These are phyloP conservation scores for Ophiostoma piceae DNA, from an alignment of 2,329 filamentous ascomycete genomes.

Conservation along the genomic window DNA sequence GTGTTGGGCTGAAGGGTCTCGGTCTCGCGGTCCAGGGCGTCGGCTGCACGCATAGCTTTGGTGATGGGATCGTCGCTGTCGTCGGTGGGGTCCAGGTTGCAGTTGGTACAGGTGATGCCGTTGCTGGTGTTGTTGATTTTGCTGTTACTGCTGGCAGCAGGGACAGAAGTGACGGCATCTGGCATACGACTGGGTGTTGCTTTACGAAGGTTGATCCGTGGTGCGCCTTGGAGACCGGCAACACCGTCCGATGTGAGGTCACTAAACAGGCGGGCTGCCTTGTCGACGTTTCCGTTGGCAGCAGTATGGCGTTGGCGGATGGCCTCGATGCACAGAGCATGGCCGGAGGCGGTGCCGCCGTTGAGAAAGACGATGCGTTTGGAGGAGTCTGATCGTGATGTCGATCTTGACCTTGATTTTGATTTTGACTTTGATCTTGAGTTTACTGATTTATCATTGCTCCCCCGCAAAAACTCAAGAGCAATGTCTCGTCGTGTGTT, in stretches of 20 bases:
- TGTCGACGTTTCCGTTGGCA: conserved; percentile 44
- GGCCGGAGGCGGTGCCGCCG: conserved; percentile 53
- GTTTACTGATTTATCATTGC: background rate
- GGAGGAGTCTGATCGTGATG: background rate
- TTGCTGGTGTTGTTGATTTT: background rate
- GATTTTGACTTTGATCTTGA: background rate
- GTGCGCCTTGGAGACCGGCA: conserved; percentile 33
- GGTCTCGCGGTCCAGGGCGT: conserved; percentile 43
- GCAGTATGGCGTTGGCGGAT: conserved; percentile 46
- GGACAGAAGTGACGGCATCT: no score
- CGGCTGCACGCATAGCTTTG: conserved; percentile 54
- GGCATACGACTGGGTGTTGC: background rate
- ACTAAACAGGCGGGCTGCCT: conserved; percentile 49
- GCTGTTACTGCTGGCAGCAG: background rate
- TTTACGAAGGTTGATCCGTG: background rate
- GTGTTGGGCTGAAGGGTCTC: conserved; percentile 47
- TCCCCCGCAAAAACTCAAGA: conserved; percentile 44
- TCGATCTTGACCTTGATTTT: background rate
- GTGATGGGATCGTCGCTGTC: conserved; percentile 43
- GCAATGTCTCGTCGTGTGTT: conserved; percentile 45
- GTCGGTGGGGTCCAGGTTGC: conserved; percentile 1
- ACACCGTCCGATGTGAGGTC: conserved; percentile 48
- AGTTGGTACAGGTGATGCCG: background rate
- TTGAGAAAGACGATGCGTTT: conserved; percentile 51
- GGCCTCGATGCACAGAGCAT: conserved; percentile 48